These are phyloP conservation scores for Eutrema salsugineum DNA, from an alignment of 441 rosid genomes.

Conservation along the genomic window DNA sequence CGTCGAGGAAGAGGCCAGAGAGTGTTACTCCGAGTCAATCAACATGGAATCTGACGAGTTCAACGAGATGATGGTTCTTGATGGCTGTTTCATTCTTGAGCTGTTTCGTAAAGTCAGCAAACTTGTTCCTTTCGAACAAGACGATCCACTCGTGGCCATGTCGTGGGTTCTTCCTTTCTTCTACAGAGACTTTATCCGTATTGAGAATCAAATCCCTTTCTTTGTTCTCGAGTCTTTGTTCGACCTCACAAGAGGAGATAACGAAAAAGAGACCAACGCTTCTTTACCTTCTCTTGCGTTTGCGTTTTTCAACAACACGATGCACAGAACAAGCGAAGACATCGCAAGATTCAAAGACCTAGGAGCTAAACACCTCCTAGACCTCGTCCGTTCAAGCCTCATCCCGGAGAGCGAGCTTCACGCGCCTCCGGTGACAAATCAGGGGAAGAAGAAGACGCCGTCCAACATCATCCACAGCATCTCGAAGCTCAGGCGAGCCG, in stretches of 20 bases:
- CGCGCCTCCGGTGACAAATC: not conserved
- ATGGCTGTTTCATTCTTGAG: conserved; percentile 63
- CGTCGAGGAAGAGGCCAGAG: conserved; percentile 48
- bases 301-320: conserved; percentile 47
- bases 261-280: conserved; percentile 20
- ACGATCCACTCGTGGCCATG: conserved; percentile 64
- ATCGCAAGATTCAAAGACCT: conserved; percentile 27
- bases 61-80: conserved; percentile 66
- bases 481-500: conserved; percentile 67
- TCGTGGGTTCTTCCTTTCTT: conserved; percentile 66
- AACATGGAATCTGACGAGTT: conserved; percentile 41
- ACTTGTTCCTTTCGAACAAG: conserved; percentile 36
- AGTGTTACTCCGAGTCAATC: conserved; percentile 60
- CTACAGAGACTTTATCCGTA: conserved; percentile 56
- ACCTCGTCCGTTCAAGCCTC: conserved; percentile 53
- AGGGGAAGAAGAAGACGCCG: conserved; percentile 21
- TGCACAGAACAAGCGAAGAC: conserved; percentile 37
- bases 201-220: conserved; percentile 74
- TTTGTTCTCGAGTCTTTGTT: conserved; percentile 53
- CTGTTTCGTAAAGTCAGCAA: conserved; percentile 51
- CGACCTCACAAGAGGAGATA: conserved; percentile 34
- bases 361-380: conserved; percentile 54
- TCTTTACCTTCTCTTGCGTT: conserved; percentile 40
- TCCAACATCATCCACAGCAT: conserved; percentile 47
- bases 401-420: conserved; percentile 27